Percentiles rank a stretch among this genome's conserved stretches.
Conservation (phyloP, 495 filamentous ascomycete species). For the Penicillium herquei region DNA sequence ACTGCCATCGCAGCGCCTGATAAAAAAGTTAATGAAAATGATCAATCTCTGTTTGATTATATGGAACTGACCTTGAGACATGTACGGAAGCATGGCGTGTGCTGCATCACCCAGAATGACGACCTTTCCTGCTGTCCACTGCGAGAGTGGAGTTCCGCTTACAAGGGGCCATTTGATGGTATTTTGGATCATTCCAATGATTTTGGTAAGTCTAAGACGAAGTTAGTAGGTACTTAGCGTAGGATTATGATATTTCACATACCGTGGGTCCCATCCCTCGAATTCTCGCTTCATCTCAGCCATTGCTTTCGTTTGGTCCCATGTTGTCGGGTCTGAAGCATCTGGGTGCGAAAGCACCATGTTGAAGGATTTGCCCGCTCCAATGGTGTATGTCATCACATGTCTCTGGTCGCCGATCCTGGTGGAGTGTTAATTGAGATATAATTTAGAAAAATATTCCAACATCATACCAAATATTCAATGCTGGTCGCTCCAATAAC, state of each 20-base stretch:
- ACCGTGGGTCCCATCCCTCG: constrained; percentile 39
- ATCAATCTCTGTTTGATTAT: background rate
- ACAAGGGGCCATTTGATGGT: constrained; percentile 43
- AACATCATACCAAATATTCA: constrained; percentile 40
- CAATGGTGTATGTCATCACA: constrained; percentile 53
- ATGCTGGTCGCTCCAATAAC: constrained; percentile 35
- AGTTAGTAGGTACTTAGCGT: background rate
- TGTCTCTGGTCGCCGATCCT: constrained; percentile 38
- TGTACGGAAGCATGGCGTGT: constrained; percentile 52
- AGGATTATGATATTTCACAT: background rate
- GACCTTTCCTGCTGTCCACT: constrained; percentile 33
- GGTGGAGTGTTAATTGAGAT: background rate
- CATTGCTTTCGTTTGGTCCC: constrained; percentile 35
- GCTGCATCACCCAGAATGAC: constrained; percentile 49
- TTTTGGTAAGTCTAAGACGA: constrained; percentile 25
- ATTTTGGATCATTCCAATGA: constrained; percentile 37
- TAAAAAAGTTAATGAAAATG: background rate
- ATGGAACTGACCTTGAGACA: constrained; percentile 36
- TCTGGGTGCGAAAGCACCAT: constrained; percentile 52
- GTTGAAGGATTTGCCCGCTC: constrained; percentile 46
- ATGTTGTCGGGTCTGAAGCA: constrained; percentile 33
- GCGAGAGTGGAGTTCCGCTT: constrained; percentile 22
- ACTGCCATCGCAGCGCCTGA: constrained; percentile 48
- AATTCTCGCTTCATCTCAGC: constrained; percentile 41
- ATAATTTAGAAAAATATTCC: too few species aligned